Conservation (phyloP, 1,139 yeast genomes). For the Magnusiomyces suaveolens region DNA sequence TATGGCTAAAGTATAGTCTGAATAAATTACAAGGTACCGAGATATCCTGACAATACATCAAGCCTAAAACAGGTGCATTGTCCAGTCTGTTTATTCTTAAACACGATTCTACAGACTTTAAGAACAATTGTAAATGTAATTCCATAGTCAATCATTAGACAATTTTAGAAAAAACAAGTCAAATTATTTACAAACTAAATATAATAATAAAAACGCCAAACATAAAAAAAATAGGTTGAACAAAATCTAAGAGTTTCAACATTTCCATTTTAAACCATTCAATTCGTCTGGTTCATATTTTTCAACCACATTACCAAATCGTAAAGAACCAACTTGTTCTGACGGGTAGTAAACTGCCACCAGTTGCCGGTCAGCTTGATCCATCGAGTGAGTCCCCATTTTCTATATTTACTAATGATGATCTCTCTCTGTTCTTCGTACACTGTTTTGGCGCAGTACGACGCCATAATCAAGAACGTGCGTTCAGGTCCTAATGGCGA, state of each 20-base stretch:
- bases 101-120: too few species aligned
- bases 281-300: constrained; percentile 12
- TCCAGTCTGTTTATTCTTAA: too few species aligned
- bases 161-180: too few species aligned
- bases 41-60: too few species aligned
- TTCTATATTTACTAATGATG: constrained; percentile 27
- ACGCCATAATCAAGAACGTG: constrained; percentile 80
- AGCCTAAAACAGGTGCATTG: too few species aligned
- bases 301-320: constrained; percentile 38
- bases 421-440: constrained; percentile 52
- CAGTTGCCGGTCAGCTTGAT: constrained; percentile 30
- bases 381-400: constrained; percentile 13
- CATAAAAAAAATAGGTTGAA: too few species aligned
- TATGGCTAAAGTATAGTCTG: too few species aligned
- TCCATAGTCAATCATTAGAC: too few species aligned
- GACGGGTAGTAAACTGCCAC: constrained; percentile 45
- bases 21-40: too few species aligned
- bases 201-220: too few species aligned
- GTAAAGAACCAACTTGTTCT: constrained; percentile 46
- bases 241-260: background rate
- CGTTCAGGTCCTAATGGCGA: constrained; percentile 83
- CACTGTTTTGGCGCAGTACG: constrained; percentile 76
- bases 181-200: too few species aligned
- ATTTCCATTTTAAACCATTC: background rate
- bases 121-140: too few species aligned